Conservation (phyloP, 352 stramenopile species). For the Halophytophthora batemanensis region DNA sequence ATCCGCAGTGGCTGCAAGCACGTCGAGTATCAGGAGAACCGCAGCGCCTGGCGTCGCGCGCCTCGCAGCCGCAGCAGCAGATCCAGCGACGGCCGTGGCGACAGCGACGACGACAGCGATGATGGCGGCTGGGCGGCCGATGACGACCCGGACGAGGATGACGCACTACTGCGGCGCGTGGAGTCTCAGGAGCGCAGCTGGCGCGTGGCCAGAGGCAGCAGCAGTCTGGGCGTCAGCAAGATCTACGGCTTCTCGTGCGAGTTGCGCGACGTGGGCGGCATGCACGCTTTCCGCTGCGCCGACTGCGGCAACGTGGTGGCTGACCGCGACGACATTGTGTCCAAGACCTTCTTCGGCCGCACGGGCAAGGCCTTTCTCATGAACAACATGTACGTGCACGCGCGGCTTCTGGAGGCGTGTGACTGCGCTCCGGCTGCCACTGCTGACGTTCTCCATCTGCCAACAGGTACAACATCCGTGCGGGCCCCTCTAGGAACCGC, state of each 20-base stretch:
- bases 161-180: conserved; percentile 17
- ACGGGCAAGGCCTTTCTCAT: conserved; percentile 76
- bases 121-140: conserved; percentile 8
- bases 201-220: conserved; percentile 5
- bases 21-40: conserved; percentile 65
- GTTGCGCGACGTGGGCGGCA: conserved; percentile 41
- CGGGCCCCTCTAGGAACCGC: conserved; percentile 54
- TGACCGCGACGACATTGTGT: conserved; percentile 66
- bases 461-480: conserved; percentile 64
- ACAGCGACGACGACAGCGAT: conserved; percentile 26
- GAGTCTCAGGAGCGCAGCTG: conserved; percentile 17
- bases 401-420: neutral
- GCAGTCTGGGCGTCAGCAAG: conserved; percentile 16
- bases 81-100: conserved; percentile 8
- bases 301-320: conserved; percentile 63
- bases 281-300: conserved; percentile 58
- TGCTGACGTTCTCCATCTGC: conserved; percentile 4
- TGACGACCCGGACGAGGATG: conserved; percentile 22
- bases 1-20: conserved; percentile 61
- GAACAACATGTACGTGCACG: conserved; percentile 66
- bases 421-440: neutral
- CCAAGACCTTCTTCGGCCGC: conserved; percentile 76
- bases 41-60: conserved; percentile 32
- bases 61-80: conserved; percentile 14
- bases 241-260: conserved; percentile 37